phyloP scores from a whole-genome alignment of 2,329 filamentous ascomycete species.

The Aspergillus fumigatus region DNA sequence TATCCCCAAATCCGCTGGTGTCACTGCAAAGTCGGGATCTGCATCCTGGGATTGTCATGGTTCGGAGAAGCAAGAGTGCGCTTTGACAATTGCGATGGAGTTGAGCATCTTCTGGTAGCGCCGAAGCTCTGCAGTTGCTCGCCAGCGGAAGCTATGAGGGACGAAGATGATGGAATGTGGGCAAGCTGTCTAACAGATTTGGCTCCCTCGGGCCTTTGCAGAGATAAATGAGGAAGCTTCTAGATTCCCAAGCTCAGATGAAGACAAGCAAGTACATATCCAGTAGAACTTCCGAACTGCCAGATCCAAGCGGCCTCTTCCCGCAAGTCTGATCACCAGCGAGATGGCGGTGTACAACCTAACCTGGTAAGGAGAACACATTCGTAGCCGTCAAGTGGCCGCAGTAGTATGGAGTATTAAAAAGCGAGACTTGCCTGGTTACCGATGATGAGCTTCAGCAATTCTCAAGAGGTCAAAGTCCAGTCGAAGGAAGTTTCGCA shows the following conservation, averaged over 20 bases:
- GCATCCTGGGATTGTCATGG: not conserved
- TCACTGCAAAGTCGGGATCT: not conserved
- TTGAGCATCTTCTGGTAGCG: not conserved
- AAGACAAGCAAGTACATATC: slow-evolving; percentile 7
- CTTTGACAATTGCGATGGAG: slow-evolving; percentile 1
- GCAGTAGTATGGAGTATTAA: not conserved
- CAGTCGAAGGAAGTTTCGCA: not conserved
- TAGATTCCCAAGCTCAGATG: slow-evolving; percentile 3
- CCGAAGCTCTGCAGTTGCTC: not conserved
- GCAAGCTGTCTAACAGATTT: slow-evolving; percentile 14
- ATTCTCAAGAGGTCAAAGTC: not conserved
- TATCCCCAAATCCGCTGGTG: not conserved
- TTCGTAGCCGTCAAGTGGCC: not conserved
- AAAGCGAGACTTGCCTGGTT: not conserved
- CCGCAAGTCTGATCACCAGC: slow-evolving; percentile 12
- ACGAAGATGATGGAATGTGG: slow-evolving; percentile 4
- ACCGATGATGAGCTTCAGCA: not conserved
- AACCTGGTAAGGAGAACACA: not conserved
- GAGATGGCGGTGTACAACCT: slow-evolving; percentile 18
- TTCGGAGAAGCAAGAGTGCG: not conserved
- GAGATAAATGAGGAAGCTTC: slow-evolving; percentile 7
- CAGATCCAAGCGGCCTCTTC: slow-evolving; percentile 15
- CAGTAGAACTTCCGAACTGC: slow-evolving; percentile 5
- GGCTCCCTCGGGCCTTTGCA: slow-evolving; percentile 21
- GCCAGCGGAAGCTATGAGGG: not conserved